Percentiles rank a stretch among this genome's conserved stretches.
These are phyloP conservation scores for Coemansia sp. DNA, from an alignment of 192 early-diverging fungal species.

Conservation along the genomic window DNA sequence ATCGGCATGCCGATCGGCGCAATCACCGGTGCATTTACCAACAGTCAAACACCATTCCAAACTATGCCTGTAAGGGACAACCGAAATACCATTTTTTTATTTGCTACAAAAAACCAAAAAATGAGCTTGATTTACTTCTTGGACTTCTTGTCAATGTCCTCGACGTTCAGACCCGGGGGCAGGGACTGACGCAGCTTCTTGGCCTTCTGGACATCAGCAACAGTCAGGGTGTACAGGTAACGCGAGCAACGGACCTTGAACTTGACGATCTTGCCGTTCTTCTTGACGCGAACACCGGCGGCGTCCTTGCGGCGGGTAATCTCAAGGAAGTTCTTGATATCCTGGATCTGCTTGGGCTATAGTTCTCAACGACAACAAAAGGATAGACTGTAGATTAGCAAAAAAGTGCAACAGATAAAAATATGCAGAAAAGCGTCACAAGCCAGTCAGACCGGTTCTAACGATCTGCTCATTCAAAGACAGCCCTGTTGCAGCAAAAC, in stretches of 20 bases:
- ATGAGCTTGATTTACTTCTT: constrained; percentile 18
- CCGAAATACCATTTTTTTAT: not conserved
- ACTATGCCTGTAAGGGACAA: not conserved
- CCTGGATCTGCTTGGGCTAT: constrained; percentile 95
- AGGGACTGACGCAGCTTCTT: constrained; percentile 94
- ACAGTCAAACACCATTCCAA: too few relatives aligned
- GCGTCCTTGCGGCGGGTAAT: constrained; percentile 96
- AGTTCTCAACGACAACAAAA: not conserved
- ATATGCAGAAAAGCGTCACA: too few relatives aligned
- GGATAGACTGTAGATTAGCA: not conserved
- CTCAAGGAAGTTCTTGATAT: constrained; percentile 98
- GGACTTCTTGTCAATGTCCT: constrained; percentile 19
- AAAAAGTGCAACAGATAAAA: not conserved
- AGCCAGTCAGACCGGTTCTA: too few relatives aligned
- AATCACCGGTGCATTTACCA: too few relatives aligned
- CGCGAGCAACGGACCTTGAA: constrained; percentile 99
- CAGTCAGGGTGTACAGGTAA: constrained; percentile 97
- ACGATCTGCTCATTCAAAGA: too few relatives aligned
- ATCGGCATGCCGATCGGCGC: too few relatives aligned
- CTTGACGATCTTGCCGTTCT: constrained; percentile 88
- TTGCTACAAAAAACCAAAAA: constrained; percentile 1
- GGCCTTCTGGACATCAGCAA: constrained; percentile 93
- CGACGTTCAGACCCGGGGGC: constrained; percentile 65
- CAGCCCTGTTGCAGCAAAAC: too few relatives aligned
- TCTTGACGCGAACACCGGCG: constrained; percentile 92